Evolutionary conservation across 345 rosid species (phyloP).

Genomic region (Kernera saxatilis): DNA sequence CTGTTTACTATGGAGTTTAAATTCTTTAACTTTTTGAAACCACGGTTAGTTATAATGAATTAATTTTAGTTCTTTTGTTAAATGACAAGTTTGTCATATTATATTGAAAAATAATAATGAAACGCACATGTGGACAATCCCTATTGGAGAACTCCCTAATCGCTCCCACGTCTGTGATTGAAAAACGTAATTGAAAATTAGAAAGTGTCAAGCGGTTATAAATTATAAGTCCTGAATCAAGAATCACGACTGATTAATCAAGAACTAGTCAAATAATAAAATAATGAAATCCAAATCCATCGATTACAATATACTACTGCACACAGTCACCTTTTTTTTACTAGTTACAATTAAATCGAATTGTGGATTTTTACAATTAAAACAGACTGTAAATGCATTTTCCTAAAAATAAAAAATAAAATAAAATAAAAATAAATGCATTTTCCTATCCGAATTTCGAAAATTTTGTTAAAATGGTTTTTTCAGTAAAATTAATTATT

Average conservation of each 20-base stretch:
- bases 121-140: not conserved
- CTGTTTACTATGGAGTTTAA: not conserved
- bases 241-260: not conserved
- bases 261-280: constrained; percentile 18
- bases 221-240: not conserved
- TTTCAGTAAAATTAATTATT: not conserved
- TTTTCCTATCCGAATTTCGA: no score
- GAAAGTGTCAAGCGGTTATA: constrained; percentile 27
- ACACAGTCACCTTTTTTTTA: not conserved
- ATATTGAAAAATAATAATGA: not conserved
- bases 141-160: constrained; percentile 11
- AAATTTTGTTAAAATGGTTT: no score
- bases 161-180: constrained; percentile 20
- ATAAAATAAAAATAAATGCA: no score
- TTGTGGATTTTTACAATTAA: not conserved
- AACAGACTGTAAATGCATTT: not conserved
- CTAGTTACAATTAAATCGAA: not conserved
- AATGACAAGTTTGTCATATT: not conserved
- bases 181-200: not conserved
- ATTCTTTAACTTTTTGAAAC: not conserved
- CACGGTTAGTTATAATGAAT: not conserved
- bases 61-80: not conserved
- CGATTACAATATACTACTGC: not conserved
- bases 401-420: no score
- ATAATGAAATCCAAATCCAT: not conserved